These are phyloP conservation scores for Pisolithus thermaeus DNA, from an alignment of 1,284 basidiomycete genomes.

Conservation along the genomic window DNA sequence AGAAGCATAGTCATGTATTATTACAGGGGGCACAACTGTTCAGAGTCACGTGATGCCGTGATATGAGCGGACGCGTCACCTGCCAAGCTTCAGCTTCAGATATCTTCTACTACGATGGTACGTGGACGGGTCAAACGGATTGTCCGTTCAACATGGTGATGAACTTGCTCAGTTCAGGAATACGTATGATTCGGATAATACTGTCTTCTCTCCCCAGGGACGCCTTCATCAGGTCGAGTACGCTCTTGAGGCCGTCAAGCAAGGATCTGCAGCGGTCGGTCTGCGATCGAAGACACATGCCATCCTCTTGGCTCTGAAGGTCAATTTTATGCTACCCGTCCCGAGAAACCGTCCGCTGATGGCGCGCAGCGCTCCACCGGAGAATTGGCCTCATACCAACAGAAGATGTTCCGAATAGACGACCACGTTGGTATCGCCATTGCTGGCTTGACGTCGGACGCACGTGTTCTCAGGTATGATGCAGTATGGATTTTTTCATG, in stretches of 20 bases:
- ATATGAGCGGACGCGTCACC: conserved; percentile 26
- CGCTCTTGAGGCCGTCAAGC: conserved; percentile 98
- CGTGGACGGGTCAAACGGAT: conserved; percentile 5
- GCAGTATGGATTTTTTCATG: background rate
- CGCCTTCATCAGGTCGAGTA: conserved; percentile 96
- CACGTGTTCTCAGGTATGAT: conserved; percentile 85
- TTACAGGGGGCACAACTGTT: too few species aligned
- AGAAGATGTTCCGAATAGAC: conserved; percentile 99
- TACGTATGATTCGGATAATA: conserved; percentile 95
- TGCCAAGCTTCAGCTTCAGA: conserved; percentile 2
- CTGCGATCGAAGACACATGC: conserved; percentile 94
- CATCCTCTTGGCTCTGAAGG: conserved; percentile 90
- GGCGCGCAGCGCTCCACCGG: conserved; percentile 87
- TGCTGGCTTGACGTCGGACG: conserved; percentile 96
- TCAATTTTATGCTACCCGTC: conserved; percentile 23
- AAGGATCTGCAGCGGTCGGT: conserved; percentile 97
- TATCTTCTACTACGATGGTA: conserved; percentile 22
- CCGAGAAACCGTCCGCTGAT: conserved; percentile 4
- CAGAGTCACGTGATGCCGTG: conserved; percentile 21
- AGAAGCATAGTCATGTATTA: too few species aligned
- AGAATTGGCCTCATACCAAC: conserved; percentile 97
- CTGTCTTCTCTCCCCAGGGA: conserved; percentile 91
- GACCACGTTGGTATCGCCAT: conserved; percentile 99
- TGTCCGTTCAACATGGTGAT: conserved; percentile 9
- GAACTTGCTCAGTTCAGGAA: conserved; percentile 70